phyloP scores from a whole-genome alignment of 1,139 yeast species.

The Magnusiomyces magnusii region DNA sequence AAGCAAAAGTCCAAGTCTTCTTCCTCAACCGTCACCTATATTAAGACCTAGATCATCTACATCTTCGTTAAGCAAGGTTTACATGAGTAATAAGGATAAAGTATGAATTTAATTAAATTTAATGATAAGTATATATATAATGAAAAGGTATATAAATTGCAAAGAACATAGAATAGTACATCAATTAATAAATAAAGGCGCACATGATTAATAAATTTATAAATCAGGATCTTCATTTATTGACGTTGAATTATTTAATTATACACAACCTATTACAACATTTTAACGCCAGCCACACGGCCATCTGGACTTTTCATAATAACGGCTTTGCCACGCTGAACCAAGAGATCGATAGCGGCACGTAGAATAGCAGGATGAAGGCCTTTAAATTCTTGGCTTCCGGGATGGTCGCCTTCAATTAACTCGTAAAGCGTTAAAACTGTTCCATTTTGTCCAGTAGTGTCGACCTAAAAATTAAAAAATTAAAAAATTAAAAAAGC shows the following conservation, averaged over 20 bases:
- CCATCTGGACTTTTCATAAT: conserved; percentile 31
- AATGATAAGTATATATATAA: background rate
- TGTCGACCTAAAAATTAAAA: conserved; percentile 36
- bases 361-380: conserved; percentile 54
- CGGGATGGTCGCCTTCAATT: conserved; percentile 52
- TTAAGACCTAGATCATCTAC: background rate
- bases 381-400: conserved; percentile 50
- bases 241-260: background rate
- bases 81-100: background rate
- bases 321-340: conserved; percentile 46
- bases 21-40: background rate
- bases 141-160: no score
- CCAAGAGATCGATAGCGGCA: conserved; percentile 50
- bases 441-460: conserved; percentile 68
- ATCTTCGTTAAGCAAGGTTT: background rate
- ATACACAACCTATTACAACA: conserved; percentile 8
- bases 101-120: background rate
- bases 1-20: background rate
- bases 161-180: no score
- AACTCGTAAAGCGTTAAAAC: conserved; percentile 80
- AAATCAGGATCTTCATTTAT: no score
- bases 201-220: no score
- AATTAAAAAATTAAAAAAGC: background rate
- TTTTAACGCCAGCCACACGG: conserved; percentile 32
- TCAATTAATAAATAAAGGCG: no score